Evolutionary conservation across 1,139 yeast genomes (phyloP), one percentile per base, ranked within the genome.

Genomic region (Entelexis sorbosivorans): DNA sequence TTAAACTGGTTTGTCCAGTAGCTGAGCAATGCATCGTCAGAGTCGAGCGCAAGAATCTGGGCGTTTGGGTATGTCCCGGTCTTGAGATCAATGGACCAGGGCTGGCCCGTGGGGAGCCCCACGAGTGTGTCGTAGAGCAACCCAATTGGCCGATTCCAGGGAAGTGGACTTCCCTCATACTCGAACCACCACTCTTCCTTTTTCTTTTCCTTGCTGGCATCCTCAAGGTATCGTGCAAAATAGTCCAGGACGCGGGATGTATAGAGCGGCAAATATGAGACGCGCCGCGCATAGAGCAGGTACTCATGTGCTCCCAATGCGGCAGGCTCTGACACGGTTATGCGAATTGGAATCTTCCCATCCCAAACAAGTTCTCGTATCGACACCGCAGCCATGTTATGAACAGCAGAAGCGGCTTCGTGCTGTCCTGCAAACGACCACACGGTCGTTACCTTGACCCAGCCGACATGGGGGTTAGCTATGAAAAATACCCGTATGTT

Each of bases 61-160:
- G 94, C 94, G 51, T 74, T 76, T 64, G 9, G 71, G 66, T 50
- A 44, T 3, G 8, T 36, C 5, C 53, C 56, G 9, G 67, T 62
- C 40, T 69, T 73, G 38, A 83, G 62, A 0, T 62, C 60, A 16
- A 86, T 59, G 2, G 65, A 67, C 89, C 93, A 84, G 1, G 73
- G 66, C 20, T 63, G 33, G 1, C 31, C 53, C 10, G 56, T 52
- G 34, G 50, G 51, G 5, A 50, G 50, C 29, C 51, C 47, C 22
- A 48, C 57, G 35, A 53, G 64, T 22, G 73, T 64, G 59, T 87
- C 96, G 61, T 74, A 77, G 5, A 82, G 66, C 5, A 83, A 69
- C 0, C 96, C 96, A 6, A 82, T 67, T 0, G 96, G 96, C 59
- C 79, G 69, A 59, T 83, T 80, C 95, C 96, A 88, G 45, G 76